Base-by-base conservation (phyloP, 345 rosid genomes). In the Alliaria petiolata region DNA sequence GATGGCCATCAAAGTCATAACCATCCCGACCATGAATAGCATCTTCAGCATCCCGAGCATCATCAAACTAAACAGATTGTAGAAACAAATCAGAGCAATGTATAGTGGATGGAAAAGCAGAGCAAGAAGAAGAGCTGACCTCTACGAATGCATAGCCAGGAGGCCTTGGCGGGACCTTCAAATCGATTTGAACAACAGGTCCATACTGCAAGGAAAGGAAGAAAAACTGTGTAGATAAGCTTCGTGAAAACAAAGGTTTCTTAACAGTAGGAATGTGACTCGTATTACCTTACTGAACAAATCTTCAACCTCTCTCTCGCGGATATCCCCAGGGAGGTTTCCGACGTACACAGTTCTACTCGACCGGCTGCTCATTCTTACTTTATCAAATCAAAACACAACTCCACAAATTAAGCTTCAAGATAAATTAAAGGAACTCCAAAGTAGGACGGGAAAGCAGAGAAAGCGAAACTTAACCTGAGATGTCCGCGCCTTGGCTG, bases 61-160 rank as follows among this genome's bases (percentile, higher is more conserved):
- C 98, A 71, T 89, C 97, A 78, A 93, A 93, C 96, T 93, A 52
- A 34, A 42, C 15, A 42, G 39, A 30, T 7, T 4, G 12, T 3
- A 30, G 1, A 30, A 54, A 30, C 30, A 52, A 3, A 22, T n/a
- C n/a, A 34, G 30, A 46, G 31, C 43, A 1, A 33, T 5, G 4
- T 3, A 25, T 10, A n/a, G 36, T 10, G 2, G 6, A 13, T 36
- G 45, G 11, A 56, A n/a, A n/a, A n/a, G n/a, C 28, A 62, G 11
- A 63, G 85, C 84, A 60, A 30, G 14, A n/a, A n/a, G n/a, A n/a
- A n/a, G n/a, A n/a, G 68, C 84, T 66, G 33, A 85, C 98, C 92
- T 93, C 98, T 16, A 93, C 93, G 82, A 93, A 93, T 25, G 97
- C 97, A 80, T 93, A 93, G 61, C 96, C 97, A 31, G 96, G 98